These are phyloP conservation scores for Beauveria pseudobassiana DNA, from an alignment of 2,329 filamentous ascomycete genomes.

Conservation along the genomic window DNA sequence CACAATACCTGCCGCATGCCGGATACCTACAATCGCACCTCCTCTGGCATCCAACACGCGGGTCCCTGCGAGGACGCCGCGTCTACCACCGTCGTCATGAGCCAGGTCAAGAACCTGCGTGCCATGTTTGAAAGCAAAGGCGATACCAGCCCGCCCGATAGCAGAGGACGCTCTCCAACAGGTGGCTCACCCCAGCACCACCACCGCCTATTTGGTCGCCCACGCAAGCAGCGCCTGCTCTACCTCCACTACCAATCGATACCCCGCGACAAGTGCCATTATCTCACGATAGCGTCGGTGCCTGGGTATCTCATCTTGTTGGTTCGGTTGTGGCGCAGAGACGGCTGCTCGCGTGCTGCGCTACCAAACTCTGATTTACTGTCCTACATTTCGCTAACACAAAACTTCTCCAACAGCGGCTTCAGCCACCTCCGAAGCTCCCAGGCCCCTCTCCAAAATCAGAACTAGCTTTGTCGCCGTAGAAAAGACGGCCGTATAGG, in stretches of 20 bases:
- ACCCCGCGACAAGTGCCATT: background rate
- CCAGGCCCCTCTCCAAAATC: slow-evolving; percentile 65
- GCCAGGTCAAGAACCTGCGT: slow-evolving; percentile 65
- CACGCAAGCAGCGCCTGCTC: background rate
- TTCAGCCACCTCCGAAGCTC: slow-evolving; percentile 37
- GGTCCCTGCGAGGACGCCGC: slow-evolving; percentile 9
- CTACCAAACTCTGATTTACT: background rate
- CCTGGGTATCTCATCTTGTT: background rate
- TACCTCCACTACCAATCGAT: background rate
- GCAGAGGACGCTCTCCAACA: slow-evolving; percentile 57
- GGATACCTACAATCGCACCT: background rate
- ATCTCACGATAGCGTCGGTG: background rate
- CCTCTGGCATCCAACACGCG: slow-evolving; percentile 4
- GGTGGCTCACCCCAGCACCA: slow-evolving; percentile 33
- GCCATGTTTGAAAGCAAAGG: slow-evolving; percentile 75
- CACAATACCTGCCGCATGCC: slow-evolving; percentile 7
- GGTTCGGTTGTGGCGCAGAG: background rate
- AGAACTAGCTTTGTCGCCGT: slow-evolving; percentile 69
- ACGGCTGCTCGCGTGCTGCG: slow-evolving; percentile 4
- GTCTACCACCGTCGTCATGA: slow-evolving; percentile 40
- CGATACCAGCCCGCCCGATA: slow-evolving; percentile 55
- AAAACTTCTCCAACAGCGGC: background rate
- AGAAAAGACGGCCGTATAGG: slow-evolving; percentile 55
- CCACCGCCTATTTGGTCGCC: slow-evolving; percentile 6
- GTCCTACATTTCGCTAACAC: background rate